phyloP scores from a whole-genome alignment of 192 early-diverging fungal genomes.

The Kappamyces sp. region DNA sequence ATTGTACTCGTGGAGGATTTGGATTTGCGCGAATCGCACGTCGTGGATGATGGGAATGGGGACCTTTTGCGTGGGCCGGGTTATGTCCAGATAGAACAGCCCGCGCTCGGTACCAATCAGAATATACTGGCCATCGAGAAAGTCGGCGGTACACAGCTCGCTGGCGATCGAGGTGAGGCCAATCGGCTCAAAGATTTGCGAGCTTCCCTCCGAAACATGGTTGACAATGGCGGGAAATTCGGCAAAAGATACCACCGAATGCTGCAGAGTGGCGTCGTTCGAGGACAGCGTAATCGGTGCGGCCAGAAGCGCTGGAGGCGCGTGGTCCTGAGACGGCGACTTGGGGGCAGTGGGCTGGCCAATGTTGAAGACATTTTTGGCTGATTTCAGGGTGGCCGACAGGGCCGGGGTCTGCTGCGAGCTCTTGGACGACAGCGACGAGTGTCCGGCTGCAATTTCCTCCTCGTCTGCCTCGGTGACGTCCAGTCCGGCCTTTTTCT shows the following conservation, averaged over 20 bases:
- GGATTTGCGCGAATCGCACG: constrained; percentile 52
- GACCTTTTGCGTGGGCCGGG: constrained; percentile 26
- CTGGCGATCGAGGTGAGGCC: constrained; percentile 26
- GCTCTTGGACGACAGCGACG: constrained; percentile 11
- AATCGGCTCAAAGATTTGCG: constrained; percentile 6
- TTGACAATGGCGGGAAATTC: constrained; percentile 14
- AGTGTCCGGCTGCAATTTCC: constrained; percentile 34
- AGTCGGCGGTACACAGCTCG: constrained; percentile 44
- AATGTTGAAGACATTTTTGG: background rate
- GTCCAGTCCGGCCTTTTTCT: constrained; percentile 46
- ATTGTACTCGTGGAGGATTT: constrained; percentile 49
- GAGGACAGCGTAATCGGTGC: background rate
- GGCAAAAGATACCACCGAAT: background rate
- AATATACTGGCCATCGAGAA: constrained; percentile 46
- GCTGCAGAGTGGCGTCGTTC: background rate
- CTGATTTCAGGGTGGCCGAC: constrained; percentile 8
- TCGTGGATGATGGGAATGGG: constrained; percentile 44
- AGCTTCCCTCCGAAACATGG: background rate
- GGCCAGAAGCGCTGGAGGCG: background rate
- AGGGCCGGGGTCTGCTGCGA: constrained; percentile 14
- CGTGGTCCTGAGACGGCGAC: background rate
- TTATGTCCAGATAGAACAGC: constrained; percentile 48
- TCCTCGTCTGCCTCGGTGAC: constrained; percentile 49
- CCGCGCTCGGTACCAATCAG: constrained; percentile 49
- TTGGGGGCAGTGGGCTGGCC: background rate